phyloP scores from a whole-genome alignment of 225 moss, liverwort and hornwort genomes.

The Asterella californica region DNA sequence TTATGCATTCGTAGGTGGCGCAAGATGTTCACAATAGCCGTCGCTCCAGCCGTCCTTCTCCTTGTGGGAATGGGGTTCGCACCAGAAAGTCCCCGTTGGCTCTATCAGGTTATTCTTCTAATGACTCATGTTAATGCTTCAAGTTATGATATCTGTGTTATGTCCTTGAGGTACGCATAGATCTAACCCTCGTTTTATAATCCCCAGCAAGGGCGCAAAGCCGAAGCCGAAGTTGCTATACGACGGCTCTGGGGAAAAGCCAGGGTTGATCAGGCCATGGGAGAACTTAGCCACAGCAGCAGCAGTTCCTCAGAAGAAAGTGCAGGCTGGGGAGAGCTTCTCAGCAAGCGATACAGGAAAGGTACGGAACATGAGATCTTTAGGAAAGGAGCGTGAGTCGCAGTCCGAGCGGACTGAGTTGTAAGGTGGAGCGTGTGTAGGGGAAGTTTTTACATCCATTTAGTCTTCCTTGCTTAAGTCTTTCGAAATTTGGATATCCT shows the following conservation, averaged over 20 bases:
- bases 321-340: constrained; percentile 77
- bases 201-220: constrained; percentile 73
- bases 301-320: constrained; percentile 57
- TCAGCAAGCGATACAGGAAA: constrained; percentile 68
- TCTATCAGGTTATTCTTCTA: constrained; percentile 58
- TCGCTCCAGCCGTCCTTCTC: constrained; percentile 64
- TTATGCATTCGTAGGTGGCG: constrained; percentile 63
- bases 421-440: neutral
- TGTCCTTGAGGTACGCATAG: neutral
- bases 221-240: constrained; percentile 69
- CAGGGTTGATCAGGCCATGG: constrained; percentile 67
- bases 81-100: constrained; percentile 98
- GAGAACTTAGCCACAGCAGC: constrained; percentile 57
- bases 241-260: constrained; percentile 81
- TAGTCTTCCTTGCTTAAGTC: neutral
- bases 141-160: neutral
- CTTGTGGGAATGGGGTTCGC: constrained; percentile 75
- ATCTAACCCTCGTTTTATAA: neutral
- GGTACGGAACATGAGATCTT: constrained; percentile 33
- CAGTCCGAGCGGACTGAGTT: neutral
- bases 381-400: neutral
- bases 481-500: neutral
- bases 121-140: neutral
- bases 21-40: constrained; percentile 75
- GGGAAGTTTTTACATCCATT: neutral